Evolutionary conservation across 495 filamentous ascomycete genomes (phyloP).

Genomic region (Podospora australis): DNA sequence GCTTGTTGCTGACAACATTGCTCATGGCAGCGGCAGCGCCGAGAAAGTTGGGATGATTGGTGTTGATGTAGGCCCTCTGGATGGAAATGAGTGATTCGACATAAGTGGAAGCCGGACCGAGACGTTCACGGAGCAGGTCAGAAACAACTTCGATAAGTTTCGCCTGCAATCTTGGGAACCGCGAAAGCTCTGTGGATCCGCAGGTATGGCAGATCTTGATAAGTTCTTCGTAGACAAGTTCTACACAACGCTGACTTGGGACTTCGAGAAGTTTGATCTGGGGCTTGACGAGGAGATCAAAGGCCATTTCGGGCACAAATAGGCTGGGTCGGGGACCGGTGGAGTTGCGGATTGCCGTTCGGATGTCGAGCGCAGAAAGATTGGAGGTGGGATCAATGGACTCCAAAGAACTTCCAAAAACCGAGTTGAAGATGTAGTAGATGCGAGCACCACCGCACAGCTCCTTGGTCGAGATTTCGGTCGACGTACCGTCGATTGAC

Average conservation of each 20-base stretch:
- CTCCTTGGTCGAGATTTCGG: constrained; percentile 98
- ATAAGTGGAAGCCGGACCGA: constrained; percentile 82
- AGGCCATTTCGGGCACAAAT: constrained; percentile 95
- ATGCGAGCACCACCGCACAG: constrained; percentile 94
- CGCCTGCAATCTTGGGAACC: constrained; percentile 89
- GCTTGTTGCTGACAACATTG: constrained; percentile 85
- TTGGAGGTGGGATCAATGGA: constrained; percentile 93
- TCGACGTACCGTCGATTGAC: constrained; percentile 96
- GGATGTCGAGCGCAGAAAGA: constrained; percentile 91
- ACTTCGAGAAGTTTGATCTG: constrained; percentile 96
- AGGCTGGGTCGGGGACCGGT: constrained; percentile 92
- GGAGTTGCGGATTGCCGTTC: constrained; percentile 96
- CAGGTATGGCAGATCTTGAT: constrained; percentile 99
- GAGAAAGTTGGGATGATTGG: constrained; percentile 97
- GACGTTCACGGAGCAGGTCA: constrained; percentile 84
- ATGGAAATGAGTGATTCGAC: constrained; percentile 96
- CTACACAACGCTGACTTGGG: constrained; percentile 94
- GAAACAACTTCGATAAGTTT: constrained; percentile 98
- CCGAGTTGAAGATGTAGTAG: constrained; percentile 99
- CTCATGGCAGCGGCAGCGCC: constrained; percentile 98
- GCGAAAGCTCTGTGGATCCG: constrained; percentile 83
- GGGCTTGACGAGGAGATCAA: constrained; percentile 94
- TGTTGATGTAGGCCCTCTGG: constrained; percentile 98
- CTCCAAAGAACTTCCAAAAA: constrained; percentile 95
- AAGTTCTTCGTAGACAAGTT: constrained; percentile 96